phyloP scores from a whole-genome alignment of 495 filamentous ascomycete species.

The Schizothecium vesticola region DNA sequence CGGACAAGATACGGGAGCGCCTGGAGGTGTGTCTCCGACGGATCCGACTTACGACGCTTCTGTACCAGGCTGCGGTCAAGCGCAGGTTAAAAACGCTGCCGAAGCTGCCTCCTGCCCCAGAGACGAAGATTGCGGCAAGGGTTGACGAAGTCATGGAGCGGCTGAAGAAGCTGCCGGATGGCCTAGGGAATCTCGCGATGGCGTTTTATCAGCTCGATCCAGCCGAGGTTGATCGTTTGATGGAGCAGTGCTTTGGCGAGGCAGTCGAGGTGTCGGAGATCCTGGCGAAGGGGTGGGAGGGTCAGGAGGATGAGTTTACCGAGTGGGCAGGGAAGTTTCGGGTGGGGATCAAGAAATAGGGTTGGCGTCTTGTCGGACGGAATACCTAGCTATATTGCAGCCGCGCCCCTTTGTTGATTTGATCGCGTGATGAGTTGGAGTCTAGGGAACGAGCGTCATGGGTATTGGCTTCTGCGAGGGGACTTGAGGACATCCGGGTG shows the following conservation, averaged over 20 bases:
- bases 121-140: conserved; percentile 27
- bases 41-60: conserved; percentile 50
- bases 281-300: conserved; percentile 38
- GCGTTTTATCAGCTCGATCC: conserved; percentile 50
- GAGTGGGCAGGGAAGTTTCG: conserved; percentile 47
- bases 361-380: background rate
- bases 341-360: conserved; percentile 40
- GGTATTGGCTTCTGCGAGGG: background rate
- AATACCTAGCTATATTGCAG: background rate
- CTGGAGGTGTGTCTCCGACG: conserved; percentile 52
- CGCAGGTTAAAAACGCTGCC: conserved; percentile 53
- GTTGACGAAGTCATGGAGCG: conserved; percentile 41
- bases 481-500: background rate
- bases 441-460: background rate
- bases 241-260: conserved; percentile 47
- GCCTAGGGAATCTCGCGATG: conserved; percentile 37
- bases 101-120: conserved; percentile 22
- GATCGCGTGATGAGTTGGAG: background rate
- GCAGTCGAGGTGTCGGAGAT: conserved; percentile 43
- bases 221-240: conserved; percentile 35
- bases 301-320: conserved; percentile 42
- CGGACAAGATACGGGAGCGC: conserved; percentile 48
- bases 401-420: background rate
- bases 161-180: conserved; percentile 36
- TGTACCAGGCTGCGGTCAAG: conserved; percentile 59